A percentile compares a stretch with the other conserved stretches of the same genome.
Evolutionary conservation across 768 basidiomycete species (phyloP).

Genomic region (Lentinula detonsa): DNA sequence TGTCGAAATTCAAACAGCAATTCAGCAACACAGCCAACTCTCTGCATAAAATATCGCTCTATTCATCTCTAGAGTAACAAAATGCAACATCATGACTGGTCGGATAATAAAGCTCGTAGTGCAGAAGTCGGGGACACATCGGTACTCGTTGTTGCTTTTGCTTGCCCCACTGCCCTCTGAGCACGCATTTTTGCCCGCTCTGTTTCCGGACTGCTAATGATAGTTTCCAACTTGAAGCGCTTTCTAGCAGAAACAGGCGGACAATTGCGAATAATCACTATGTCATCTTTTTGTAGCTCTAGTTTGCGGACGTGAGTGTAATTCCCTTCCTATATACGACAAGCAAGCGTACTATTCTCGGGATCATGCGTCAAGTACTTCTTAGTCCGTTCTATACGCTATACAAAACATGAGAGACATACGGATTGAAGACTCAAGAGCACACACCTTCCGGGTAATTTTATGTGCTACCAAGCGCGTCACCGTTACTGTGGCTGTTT

Average conservation of each 20-base stretch:
- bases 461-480: slow-evolving; percentile 69
- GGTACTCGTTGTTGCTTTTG: slow-evolving; percentile 5
- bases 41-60: slow-evolving; percentile 6
- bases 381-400: slow-evolving; percentile 73
- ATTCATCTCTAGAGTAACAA: neutral
- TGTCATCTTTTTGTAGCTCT: slow-evolving; percentile 66
- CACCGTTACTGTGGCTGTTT: slow-evolving; percentile 81
- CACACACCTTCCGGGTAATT: slow-evolving; percentile 67
- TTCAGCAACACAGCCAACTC: slow-evolving; percentile 36
- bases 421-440: neutral
- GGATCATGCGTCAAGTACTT: slow-evolving; percentile 78
- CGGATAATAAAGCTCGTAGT: slow-evolving; percentile 4
- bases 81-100: neutral
- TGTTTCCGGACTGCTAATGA: slow-evolving; percentile 64
- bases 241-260: slow-evolving; percentile 76
- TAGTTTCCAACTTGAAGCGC: slow-evolving; percentile 62
- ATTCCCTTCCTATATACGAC: neutral
- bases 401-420: slow-evolving; percentile 7
- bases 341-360: slow-evolving; percentile 47
- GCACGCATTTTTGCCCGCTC: slow-evolving; percentile 37
- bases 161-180: slow-evolving; percentile 4
- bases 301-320: slow-evolving; percentile 3
- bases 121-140: slow-evolving; percentile 8
- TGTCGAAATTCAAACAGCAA: slow-evolving; percentile 57
- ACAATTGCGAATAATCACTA: slow-evolving; percentile 76